These are phyloP conservation scores for Melanomma pulvis-pyrius DNA, from an alignment of 495 filamentous ascomycete genomes.

Conservation along the genomic window DNA sequence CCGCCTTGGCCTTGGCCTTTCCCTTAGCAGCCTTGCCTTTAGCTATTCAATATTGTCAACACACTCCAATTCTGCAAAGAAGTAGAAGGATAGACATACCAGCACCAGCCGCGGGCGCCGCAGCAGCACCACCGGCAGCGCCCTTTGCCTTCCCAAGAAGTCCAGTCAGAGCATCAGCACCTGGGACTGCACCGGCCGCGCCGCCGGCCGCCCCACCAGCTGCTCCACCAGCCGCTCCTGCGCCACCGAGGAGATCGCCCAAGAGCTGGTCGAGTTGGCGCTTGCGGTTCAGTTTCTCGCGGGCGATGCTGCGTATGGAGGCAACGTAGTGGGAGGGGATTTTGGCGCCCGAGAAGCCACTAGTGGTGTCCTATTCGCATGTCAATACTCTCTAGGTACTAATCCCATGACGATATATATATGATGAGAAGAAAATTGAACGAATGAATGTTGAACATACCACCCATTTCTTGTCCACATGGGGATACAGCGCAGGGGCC, in stretches of 20 bases:
- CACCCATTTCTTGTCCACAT: not conserved
- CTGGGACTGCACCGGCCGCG: not conserved
- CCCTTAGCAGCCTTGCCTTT: too few species aligned
- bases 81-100: not conserved
- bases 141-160: conserved; percentile 2
- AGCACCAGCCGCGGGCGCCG: not conserved
- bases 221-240: conserved; percentile 1
- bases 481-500: conserved; percentile 3
- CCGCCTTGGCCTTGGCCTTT: too few species aligned
- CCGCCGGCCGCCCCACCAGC: not conserved
- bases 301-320: conserved; percentile 1
- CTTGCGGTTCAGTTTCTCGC: conserved; percentile 4
- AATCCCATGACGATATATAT: not conserved
- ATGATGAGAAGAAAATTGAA: not conserved
- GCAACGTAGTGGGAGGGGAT: conserved; percentile 15
- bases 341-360: conserved; percentile 2
- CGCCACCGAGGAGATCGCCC: conserved; percentile 9
- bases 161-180: not conserved
- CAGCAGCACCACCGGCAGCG: not conserved
- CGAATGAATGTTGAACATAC: not conserved
- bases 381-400: not conserved
- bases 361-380: conserved; percentile 2
- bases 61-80: too few species aligned
- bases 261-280: conserved; percentile 26
- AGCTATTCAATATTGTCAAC: too few species aligned